Evolutionary conservation across 495 filamentous ascomycete genomes (phyloP).

Genomic region (Neohortaea acidophila): DNA sequence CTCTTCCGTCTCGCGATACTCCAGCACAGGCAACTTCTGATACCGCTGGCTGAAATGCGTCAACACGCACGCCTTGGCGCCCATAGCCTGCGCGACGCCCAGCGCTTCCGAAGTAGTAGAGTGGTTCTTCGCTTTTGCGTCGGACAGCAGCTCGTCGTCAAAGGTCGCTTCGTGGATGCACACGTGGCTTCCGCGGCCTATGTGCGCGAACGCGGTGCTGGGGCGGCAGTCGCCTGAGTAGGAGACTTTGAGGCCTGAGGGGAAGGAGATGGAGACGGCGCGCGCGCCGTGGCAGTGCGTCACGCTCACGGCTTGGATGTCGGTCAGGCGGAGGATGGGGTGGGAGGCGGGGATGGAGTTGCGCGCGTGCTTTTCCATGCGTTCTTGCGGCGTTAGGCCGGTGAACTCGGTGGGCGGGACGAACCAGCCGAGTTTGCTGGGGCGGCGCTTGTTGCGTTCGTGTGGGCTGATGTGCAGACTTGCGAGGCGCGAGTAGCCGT

Average conservation of each 20-base stretch:
- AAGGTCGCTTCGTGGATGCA: constrained; percentile 95
- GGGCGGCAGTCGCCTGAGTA: constrained; percentile 91
- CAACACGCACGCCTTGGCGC: constrained; percentile 56
- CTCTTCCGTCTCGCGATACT: constrained; percentile 21
- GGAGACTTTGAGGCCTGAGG: constrained; percentile 55
- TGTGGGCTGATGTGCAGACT: constrained; percentile 27
- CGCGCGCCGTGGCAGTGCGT: constrained; percentile 64
- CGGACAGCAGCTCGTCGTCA: constrained; percentile 59
- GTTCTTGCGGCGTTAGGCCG: background rate
- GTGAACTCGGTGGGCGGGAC: constrained; percentile 6
- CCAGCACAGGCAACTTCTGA: constrained; percentile 57
- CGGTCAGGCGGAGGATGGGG: constrained; percentile 29
- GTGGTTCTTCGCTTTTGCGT: constrained; percentile 81
- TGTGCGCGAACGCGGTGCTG: constrained; percentile 46
- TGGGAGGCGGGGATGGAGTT: constrained; percentile 10
- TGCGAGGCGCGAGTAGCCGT: constrained; percentile 46
- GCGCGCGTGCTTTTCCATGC: background rate
- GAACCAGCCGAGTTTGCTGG: constrained; percentile 14
- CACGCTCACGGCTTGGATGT: constrained; percentile 47
- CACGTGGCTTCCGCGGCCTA: constrained; percentile 61
- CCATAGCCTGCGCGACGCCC: constrained; percentile 59
- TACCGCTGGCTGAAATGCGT: constrained; percentile 97
- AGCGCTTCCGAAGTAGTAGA: constrained; percentile 74
- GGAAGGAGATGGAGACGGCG: constrained; percentile 63
- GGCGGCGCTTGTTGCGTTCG: background rate